Evolutionary conservation across 2,329 filamentous ascomycete species (phyloP).

Genomic region (Akanthomyces muscarius): DNA sequence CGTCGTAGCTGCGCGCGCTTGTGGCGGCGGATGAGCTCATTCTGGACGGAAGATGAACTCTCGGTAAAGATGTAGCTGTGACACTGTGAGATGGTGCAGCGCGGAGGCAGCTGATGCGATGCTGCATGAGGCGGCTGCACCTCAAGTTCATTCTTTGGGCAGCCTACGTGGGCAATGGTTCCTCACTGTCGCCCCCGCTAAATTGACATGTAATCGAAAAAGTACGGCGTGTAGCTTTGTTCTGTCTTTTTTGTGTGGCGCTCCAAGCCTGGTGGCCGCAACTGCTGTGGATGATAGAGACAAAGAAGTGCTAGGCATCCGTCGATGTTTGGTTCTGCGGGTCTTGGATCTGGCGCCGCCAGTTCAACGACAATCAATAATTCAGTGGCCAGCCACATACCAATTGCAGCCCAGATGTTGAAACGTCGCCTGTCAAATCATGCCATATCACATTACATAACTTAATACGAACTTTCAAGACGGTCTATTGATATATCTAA

Average conservation of each 20-base stretch:
- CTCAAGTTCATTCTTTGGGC: background rate
- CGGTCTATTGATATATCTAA: constrained; percentile 32
- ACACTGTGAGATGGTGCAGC: background rate
- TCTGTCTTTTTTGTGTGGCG: too few relatives aligned
- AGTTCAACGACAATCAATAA: background rate
- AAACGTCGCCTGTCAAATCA: background rate
- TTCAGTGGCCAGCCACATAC: background rate
- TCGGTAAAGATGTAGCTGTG: background rate
- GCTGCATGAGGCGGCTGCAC: background rate
- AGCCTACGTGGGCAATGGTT: background rate
- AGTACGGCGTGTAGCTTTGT: background rate
- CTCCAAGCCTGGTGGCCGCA: background rate
- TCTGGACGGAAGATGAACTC: background rate
- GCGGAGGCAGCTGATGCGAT: background rate
- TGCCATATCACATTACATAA: background rate
- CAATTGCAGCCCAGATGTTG: background rate
- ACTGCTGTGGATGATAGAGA: background rate
- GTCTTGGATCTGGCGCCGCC: background rate
- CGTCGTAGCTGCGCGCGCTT: constrained; percentile 47
- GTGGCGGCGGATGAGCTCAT: background rate
- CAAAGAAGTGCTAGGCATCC: background rate
- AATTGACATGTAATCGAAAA: background rate
- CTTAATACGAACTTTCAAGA: constrained; percentile 7
- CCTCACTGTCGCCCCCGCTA: background rate
- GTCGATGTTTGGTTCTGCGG: background rate